Evolutionary conservation across 495 filamentous ascomycete species (phyloP).

Genomic region (Tricharina praecox): DNA sequence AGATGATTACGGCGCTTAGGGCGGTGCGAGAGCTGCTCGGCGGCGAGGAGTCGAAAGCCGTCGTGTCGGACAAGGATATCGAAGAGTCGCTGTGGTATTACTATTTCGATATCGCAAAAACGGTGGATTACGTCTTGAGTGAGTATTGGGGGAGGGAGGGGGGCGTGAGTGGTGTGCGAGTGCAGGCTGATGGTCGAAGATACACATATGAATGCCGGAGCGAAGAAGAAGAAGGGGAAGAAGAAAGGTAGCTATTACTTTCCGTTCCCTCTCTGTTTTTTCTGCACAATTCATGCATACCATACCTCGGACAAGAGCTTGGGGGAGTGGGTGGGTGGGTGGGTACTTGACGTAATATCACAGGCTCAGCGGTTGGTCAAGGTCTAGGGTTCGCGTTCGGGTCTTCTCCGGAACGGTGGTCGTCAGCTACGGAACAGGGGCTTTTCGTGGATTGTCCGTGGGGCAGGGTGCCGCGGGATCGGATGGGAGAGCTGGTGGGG

Average conservation of each 20-base stretch:
- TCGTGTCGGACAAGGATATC: slow-evolving; percentile 52
- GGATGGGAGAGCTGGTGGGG: slow-evolving; percentile 42
- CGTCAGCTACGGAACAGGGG: slow-evolving; percentile 23
- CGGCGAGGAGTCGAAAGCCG: slow-evolving; percentile 30
- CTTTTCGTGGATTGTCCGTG: slow-evolving; percentile 81
- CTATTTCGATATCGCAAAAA: slow-evolving; percentile 80
- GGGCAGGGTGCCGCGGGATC: slow-evolving; percentile 55
- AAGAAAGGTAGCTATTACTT: slow-evolving; percentile 26
- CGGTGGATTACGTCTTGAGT: slow-evolving; percentile 59
- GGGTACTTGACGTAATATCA: slow-evolving; percentile 5
- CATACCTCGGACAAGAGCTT: neutral
- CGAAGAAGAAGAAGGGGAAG: slow-evolving; percentile 27
- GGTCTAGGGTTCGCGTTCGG: slow-evolving; percentile 8
- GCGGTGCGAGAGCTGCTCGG: slow-evolving; percentile 41
- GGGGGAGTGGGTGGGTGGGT: neutral
- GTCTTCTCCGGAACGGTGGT: slow-evolving; percentile 21
- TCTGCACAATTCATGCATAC: neutral
- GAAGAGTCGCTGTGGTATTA: slow-evolving; percentile 89
- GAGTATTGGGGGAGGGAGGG: neutral
- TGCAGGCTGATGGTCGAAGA: too few species aligned
- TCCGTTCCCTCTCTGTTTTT: neutral
- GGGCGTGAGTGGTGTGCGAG: too few species aligned
- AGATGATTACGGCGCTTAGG: slow-evolving; percentile 40
- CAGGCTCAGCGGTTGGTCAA: slow-evolving; percentile 20
- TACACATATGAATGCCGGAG: too few species aligned